Base-by-base conservation (phyloP, 805 yeast species). In the Diddensiella santjacobensis region DNA sequence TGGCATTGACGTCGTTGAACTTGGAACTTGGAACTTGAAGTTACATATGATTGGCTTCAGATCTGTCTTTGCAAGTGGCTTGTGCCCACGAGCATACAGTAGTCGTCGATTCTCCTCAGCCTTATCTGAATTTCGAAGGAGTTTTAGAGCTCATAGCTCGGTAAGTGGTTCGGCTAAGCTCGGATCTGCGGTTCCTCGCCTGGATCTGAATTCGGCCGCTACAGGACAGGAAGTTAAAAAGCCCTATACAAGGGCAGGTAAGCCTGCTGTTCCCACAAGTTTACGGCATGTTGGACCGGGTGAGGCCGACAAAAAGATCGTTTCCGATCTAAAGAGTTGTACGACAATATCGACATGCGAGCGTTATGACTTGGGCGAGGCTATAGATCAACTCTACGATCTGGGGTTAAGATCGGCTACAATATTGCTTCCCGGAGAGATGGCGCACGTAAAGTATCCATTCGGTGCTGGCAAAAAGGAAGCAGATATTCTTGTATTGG, bases 291-390 rank as follows among this genome's bases (percentile, higher is more conserved):
- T 18, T 17, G 41, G 41, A 8, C 24, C 41, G 8, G 42, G 26
- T 10, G 24, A 10, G 22, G 15, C 22, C 11, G 15, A 22, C 17
- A 33, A 22, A 40, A 6, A 11, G 8, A 26, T n/a, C 19, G 24
- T 10, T 4, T 15, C 10, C 33, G 43, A 13, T 8, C 4, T 60
- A 19, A 37, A 44, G 35, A 52, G 84, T 0, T 86, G 87, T 47
- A 81, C 87, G 0, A 77, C 90, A 0, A 75, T 83, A 2, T 84
- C 95, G 1, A 73, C 81, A 0, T 83, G 89, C 52, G 96, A 89
- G 56, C 61, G 71, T 4, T 87, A 87, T 53, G 81, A 87, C 59
- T 69, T 89, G 40, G 65, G 67, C 0, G 64, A 64, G 43, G 78
- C 77, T 2, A 55, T 70, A 10, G 63, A 68, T 2, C 63, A 69